Base-by-base conservation (phyloP, 495 filamentous ascomycete genomes). In the Pyrenula aspistea region DNA sequence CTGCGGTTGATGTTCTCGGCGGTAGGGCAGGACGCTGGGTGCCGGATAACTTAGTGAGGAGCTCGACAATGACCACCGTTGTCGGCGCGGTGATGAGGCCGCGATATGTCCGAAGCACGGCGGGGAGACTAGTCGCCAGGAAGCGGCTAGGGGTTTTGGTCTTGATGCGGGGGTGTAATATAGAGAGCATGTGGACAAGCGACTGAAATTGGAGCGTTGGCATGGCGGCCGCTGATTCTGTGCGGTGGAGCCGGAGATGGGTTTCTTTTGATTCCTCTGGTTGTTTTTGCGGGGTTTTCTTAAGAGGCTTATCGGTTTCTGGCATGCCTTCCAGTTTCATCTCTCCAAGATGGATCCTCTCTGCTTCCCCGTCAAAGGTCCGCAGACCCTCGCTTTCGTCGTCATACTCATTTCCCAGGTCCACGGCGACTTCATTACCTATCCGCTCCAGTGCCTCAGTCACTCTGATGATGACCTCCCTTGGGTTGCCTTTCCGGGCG, bases 101-200 rank as follows among this genome's bases (percentile, higher is more conserved):
- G 36, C 78, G 76, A 67, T 90, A 95, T 2, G 85, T 79, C 25
- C 80, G 75, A 19, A 88, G 73, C 11, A 89, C 80, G 12, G 89
- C 87, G 57, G 88, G 85, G 15, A 97, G 78, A 25, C 89, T 89
- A 1, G 88, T 88, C n/a, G 88, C 88, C 25, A 98, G 77, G 68
- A 98, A 98, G 19, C 91, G 86, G 56, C 89, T 94, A 1, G 93
- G 93, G 56, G 85, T 86, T 70, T 91, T 92, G 2, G 93, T 93
- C 66, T 87, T 83, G 67, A 98, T 91, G 49, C 93, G 83, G 15
- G 78, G 78, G 67, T 96, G 93, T 8, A 96, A 78, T n/a, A 87
- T 85, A 2, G 83, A 81, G 1, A 98, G 83, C 76, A 96, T 85
- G 21, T 81, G 80, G 25, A 95, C 68, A 1, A 98, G 76, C 10